Evolutionary conservation across 768 basidiomycete species (phyloP), one percentile per base, ranked within the genome.

Genomic region (Mycena latifolia): DNA sequence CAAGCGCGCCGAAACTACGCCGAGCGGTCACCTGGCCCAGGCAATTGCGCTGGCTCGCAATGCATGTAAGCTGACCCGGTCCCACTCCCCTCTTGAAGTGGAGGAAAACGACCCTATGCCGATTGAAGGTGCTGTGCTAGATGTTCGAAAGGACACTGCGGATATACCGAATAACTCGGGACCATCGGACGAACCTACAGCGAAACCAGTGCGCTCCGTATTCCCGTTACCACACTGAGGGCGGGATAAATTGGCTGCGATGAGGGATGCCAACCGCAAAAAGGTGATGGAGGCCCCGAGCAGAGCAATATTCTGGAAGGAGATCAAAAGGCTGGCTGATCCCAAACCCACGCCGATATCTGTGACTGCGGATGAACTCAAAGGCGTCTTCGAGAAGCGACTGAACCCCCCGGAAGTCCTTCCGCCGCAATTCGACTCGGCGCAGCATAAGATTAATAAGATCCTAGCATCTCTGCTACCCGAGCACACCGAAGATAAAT

Each of bases 361-460:
- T 14, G 61, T 63, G 25, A 45, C 41, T 22, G 61, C 61, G 24
- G 39, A 18, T 27, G 41, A 24, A n/a, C 50, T 61, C 11, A 41
- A 53, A 29, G 28, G 12, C 22, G 60, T 61, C 9, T 61, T 61
- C 27, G 37, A 35, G 18, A 20, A 17, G 24, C 47, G 60, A 20
- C 18, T 53, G 17, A 61, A 61, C 25, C 50, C 60, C 1, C 60
- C 60, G 3, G 50, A 41, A 8, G 28, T 53, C 20, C 35, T 61
- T 15, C 60, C 60, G 12, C 6, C 35, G 2, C 51, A 51, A 27
- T 61, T 52, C 27, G 53, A 45, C 20, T 27, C 33, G 27, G 58
- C 43, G 9, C 55, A 56, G 18, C 55, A 56, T 22, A 28, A 22
- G 8, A 56, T 56, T 14, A 58, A 46, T 27, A 18, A 15, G 25